phyloP scores from a whole-genome alignment of 2,329 filamentous ascomycete genomes.

The Coniosporium tulheliwenetii region DNA sequence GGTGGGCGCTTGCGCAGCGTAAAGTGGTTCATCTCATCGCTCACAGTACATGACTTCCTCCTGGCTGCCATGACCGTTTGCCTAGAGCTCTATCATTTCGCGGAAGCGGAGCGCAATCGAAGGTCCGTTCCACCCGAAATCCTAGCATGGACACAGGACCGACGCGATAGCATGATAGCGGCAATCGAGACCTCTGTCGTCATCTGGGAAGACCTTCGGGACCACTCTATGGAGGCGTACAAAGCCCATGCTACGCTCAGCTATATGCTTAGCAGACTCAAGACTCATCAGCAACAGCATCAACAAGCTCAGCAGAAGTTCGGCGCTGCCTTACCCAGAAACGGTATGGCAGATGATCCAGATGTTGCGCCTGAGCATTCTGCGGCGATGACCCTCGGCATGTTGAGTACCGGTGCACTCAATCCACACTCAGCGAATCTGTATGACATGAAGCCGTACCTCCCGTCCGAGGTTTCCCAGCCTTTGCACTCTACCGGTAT shows the following conservation, averaged over 20 bases:
- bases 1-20: conserved; percentile 57
- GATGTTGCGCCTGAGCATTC: conserved; percentile 43
- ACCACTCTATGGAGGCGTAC: conserved; percentile 74
- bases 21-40: conserved; percentile 64
- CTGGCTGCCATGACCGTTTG: conserved; percentile 73
- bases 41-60: conserved; percentile 73
- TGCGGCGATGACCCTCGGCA: conserved; percentile 55
- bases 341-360: conserved; percentile 10
- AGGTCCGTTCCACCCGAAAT: conserved; percentile 16
- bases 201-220: conserved; percentile 68
- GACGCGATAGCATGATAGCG: conserved; percentile 57
- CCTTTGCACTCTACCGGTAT: conserved; percentile 14
- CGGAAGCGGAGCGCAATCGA: conserved; percentile 23
- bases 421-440: conserved; percentile 26
- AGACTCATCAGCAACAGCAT: conserved; percentile 24
- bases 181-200: conserved; percentile 55
- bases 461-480: conserved; percentile 5
- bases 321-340: conserved; percentile 13
- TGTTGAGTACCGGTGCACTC: conserved; percentile 47
- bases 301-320: conserved; percentile 11
- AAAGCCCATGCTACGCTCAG: conserved; percentile 72
- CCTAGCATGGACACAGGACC: conserved; percentile 29
- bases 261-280: conserved; percentile 71
- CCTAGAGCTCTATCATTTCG: conserved; percentile 64
- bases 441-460: not conserved